Base-by-base conservation (phyloP, 371 early-diverging fungal genomes). In the Chytridium lagenaria region DNA sequence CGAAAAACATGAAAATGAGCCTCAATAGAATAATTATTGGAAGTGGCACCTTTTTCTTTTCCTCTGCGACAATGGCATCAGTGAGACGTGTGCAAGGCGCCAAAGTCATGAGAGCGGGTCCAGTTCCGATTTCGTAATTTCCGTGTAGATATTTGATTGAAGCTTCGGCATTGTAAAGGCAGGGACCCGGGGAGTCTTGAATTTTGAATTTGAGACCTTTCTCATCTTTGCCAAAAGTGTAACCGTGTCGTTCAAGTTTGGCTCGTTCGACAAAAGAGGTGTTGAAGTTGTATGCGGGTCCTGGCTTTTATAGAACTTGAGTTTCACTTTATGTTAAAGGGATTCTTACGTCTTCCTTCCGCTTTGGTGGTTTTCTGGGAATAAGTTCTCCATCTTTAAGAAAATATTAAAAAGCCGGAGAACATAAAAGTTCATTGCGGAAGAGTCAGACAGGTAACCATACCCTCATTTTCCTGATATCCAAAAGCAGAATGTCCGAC, bases 61-160 rank as follows among this genome's bases (percentile, higher is more conserved):
- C 61, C 30, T 76, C 76, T 28, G 72, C 72, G 37, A 81, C 67
- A 65, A 84, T 80, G 37, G 67, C 80, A 66, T 84, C 84, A 31
- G 81, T 84, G 39, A 84, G 26, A n/a, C 84, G 57, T 1, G 69
- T 69, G 67, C 84, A 81, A 15, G 84, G 84, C 22, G 80, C 80
- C 33, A 84, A 70, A 12, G 81, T 80, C 84, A 84, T 84, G 34
- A 82, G 57, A 3, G 83, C 83, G 16, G 78, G 78, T 16, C 72
- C 78, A 49, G 70, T 76, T 5, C 77, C 77, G 26, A 69, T n/a
- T n/a, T n/a, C 69, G 28, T 68, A 74, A 23, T 61, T 50, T 0
- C 57, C 50, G 3, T 34, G 31, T 26, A 78, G 52, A 34, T 63
- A 76, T 33, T 73, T 72, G 31, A 79, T 77, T 22, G 78, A 79